These are phyloP conservation scores for Craterostigma plantagineum DNA, from an alignment of 257 asterid species.

Conservation along the genomic window DNA sequence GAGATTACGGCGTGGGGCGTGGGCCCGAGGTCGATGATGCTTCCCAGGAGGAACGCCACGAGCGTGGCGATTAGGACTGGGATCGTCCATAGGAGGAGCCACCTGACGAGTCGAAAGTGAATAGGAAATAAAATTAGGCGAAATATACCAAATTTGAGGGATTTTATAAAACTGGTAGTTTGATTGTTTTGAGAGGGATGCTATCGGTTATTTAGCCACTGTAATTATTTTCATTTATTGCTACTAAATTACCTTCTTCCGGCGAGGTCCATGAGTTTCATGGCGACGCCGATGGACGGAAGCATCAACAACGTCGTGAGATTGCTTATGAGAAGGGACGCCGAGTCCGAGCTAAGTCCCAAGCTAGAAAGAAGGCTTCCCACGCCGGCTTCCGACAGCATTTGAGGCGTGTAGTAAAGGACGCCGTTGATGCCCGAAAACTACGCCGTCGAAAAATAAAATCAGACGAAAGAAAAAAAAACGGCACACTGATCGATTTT, in stretches of 20 bases:
- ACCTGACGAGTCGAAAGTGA: too few relatives aligned
- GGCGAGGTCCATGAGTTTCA: slow-evolving; percentile 88
- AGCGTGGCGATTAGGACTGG: slow-evolving; percentile 57
- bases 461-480: not conserved
- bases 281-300: slow-evolving; percentile 86
- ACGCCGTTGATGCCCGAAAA: slow-evolving; percentile 94
- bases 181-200: too few relatives aligned
- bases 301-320: slow-evolving; percentile 81
- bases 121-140: too few relatives aligned
- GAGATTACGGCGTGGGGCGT: slow-evolving; percentile 52
- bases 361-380: slow-evolving; percentile 61
- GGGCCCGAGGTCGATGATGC: slow-evolving; percentile 34
- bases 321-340: slow-evolving; percentile 74
- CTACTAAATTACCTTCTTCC: slow-evolving; percentile 58
- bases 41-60: slow-evolving; percentile 45
- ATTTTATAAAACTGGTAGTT: too few relatives aligned
- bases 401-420: slow-evolving; percentile 95
- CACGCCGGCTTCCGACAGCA: slow-evolving; percentile 94
- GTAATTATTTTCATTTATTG: not conserved
- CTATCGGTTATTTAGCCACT: not conserved
- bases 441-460: slow-evolving; percentile 15
- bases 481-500: not conserved
- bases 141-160: too few relatives aligned
- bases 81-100: slow-evolving; percentile 63
- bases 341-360: slow-evolving; percentile 66